These are phyloP conservation scores for Verticillium isaacii DNA, from an alignment of 2,329 filamentous ascomycete species.

Conservation along the genomic window DNA sequence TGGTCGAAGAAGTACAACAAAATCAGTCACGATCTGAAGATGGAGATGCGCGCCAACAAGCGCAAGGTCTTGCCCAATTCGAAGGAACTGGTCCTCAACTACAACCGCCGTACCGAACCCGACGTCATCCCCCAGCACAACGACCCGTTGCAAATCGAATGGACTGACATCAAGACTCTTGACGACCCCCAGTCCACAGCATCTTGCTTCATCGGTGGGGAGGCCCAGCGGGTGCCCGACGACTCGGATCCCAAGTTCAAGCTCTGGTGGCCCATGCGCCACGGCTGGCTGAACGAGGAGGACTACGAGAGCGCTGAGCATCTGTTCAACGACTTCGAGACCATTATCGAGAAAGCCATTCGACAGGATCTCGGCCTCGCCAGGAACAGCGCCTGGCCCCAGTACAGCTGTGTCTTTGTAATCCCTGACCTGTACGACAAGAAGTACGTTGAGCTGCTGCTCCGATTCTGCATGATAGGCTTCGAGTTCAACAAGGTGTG, in stretches of 20 bases:
- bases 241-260: constrained; percentile 85
- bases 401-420: constrained; percentile 95
- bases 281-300: constrained; percentile 85
- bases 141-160: constrained; percentile 88
- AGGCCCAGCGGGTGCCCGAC: constrained; percentile 83
- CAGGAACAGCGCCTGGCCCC: constrained; percentile 74
- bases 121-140: constrained; percentile 93
- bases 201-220: constrained; percentile 72
- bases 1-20: constrained; percentile 69
- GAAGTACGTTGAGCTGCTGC: constrained; percentile 76
- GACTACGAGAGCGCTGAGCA: constrained; percentile 79
- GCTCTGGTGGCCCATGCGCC: constrained; percentile 84
- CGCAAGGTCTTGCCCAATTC: constrained; percentile 94
- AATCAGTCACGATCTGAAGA: constrained; percentile 82
- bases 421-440: constrained; percentile 98
- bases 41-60: constrained; percentile 90
- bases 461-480: constrained; percentile 82
- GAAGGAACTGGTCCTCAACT: constrained; percentile 91
- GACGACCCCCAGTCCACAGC: constrained; percentile 59
- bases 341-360: constrained; percentile 81
- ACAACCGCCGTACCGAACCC: constrained; percentile 77
- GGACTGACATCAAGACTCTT: constrained; percentile 74
- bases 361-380: constrained; percentile 76
- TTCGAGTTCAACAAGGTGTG: constrained; percentile 86
- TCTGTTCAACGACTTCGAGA: constrained; percentile 81